Conservation (phyloP, 495 filamentous ascomycete species). For the Daldinia caldariorum region DNA sequence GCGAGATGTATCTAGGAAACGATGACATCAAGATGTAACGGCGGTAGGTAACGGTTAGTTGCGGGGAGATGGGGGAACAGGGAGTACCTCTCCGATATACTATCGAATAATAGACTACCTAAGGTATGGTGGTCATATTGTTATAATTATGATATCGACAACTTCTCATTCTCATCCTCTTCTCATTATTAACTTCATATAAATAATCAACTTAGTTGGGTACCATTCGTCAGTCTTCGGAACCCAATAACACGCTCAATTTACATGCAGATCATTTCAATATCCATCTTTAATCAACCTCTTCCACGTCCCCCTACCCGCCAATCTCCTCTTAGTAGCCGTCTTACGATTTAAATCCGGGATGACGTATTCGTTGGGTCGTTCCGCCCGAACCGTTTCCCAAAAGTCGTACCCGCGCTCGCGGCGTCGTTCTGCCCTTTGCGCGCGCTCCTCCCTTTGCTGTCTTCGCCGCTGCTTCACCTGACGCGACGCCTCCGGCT, state of each 20-base stretch:
- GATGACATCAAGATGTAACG: conserved; percentile 1
- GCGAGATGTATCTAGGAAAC: no score
- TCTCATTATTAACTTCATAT: not conserved
- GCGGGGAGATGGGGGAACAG: not conserved
- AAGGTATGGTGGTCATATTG: not conserved
- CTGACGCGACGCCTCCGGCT: conserved; percentile 44
- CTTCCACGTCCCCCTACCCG: conserved; percentile 32
- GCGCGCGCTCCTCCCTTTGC: conserved; percentile 40
- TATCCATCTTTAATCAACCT: conserved; percentile 27
- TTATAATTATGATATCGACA: not conserved
- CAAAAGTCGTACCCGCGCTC: conserved; percentile 58
- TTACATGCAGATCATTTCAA: not conserved
- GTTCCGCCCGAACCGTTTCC: conserved; percentile 52
- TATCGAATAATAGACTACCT: not conserved
- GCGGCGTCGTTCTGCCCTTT: conserved; percentile 38
- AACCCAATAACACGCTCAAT: conserved; percentile 5
- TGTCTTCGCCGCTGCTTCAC: conserved; percentile 39
- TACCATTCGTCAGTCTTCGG: conserved; percentile 12
- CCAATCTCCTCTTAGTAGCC: conserved; percentile 24
- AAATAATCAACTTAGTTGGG: not conserved
- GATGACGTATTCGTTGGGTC: conserved; percentile 50
- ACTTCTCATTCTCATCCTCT: not conserved
- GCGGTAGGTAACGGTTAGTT: not conserved
- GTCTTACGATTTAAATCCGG: conserved; percentile 54
- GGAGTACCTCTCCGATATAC: no score